These are phyloP conservation scores for Monosporozyma servazzii DNA, from an alignment of 805 yeast genomes.

Conservation along the genomic window DNA sequence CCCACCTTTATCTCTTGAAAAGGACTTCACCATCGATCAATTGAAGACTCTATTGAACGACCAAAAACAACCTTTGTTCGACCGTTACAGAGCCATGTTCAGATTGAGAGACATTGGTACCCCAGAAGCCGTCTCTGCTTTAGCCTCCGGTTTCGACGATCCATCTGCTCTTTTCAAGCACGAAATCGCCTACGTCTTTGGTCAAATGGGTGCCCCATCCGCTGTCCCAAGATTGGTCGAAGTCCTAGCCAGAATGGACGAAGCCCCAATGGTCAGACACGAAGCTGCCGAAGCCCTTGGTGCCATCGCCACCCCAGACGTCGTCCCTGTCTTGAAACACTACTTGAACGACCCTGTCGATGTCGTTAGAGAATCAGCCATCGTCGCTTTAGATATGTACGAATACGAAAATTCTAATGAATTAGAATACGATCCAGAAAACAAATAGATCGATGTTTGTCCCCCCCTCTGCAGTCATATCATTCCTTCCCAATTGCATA, in stretches of 20 bases:
- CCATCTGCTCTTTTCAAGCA: constrained; percentile 92
- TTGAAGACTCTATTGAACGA: constrained; percentile 64
- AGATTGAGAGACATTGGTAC: constrained; percentile 91
- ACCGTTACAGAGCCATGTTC: constrained; percentile 97
- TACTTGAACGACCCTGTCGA: constrained; percentile 73
- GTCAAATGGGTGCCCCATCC: constrained; percentile 90
- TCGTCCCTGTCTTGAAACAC: constrained; percentile 73
- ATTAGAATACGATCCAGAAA: constrained; percentile 53
- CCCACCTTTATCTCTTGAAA: constrained; percentile 78
- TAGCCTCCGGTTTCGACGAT: constrained; percentile 84
- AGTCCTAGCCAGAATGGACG: constrained; percentile 64
- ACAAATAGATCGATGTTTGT: neutral
- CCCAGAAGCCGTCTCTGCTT: constrained; percentile 84
- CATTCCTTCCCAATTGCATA: too few relatives aligned
- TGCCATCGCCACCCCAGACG: constrained; percentile 91
- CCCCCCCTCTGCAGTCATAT: too few relatives aligned
- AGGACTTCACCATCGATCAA: constrained; percentile 51
- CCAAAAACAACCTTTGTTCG: constrained; percentile 70
- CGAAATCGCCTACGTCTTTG: constrained; percentile 96
- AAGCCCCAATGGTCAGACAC: constrained; percentile 98
- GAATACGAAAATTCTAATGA: constrained; percentile 84
- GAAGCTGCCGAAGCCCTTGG: constrained; percentile 99
- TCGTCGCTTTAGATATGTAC: constrained; percentile 97
- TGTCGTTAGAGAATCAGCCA: constrained; percentile 93
- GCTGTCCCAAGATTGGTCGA: constrained; percentile 81